phyloP scores from a whole-genome alignment of 257 asterid species.

The Scutellaria galericulata region DNA sequence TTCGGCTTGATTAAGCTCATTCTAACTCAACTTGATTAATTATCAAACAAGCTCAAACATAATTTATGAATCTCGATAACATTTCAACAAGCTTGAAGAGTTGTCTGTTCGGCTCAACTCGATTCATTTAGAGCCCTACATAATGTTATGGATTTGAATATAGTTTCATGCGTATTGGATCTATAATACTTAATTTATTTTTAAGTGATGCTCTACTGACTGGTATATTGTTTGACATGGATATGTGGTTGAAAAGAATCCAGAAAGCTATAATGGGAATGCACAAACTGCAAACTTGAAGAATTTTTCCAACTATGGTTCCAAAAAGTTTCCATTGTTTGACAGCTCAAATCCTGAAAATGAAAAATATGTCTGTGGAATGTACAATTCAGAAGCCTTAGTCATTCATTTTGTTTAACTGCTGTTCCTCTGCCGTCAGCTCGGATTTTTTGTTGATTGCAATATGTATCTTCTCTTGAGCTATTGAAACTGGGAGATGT shows the following conservation, averaged over 20 bases:
- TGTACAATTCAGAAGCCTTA: neutral
- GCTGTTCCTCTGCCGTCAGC: neutral
- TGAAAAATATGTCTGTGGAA: neutral
- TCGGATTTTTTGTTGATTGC: neutral
- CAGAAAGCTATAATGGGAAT: too few relatives aligned
- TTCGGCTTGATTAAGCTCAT: too few relatives aligned
- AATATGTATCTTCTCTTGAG: neutral
- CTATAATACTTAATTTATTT: neutral
- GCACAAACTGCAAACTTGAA: neutral
- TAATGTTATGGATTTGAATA: too few relatives aligned
- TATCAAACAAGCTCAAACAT: too few relatives aligned
- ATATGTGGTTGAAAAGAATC: constrained; percentile 4
- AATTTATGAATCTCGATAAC: too few relatives aligned
- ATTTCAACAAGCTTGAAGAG: too few relatives aligned
- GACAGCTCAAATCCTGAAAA: neutral
- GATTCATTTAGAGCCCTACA: too few relatives aligned
- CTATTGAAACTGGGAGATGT: neutral
- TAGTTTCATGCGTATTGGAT: neutral
- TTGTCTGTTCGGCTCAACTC: too few relatives aligned
- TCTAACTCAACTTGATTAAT: too few relatives aligned
- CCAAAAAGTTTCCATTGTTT: neutral
- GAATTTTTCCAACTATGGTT: neutral
- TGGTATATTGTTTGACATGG: neutral
- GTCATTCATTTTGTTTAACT: neutral
- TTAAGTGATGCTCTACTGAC: neutral